A percentile compares a stretch with the other conserved stretches of the same genome.
Conservation (phyloP, 2,329 filamentous ascomycete genomes). For the Talaromyces sp. region DNA sequence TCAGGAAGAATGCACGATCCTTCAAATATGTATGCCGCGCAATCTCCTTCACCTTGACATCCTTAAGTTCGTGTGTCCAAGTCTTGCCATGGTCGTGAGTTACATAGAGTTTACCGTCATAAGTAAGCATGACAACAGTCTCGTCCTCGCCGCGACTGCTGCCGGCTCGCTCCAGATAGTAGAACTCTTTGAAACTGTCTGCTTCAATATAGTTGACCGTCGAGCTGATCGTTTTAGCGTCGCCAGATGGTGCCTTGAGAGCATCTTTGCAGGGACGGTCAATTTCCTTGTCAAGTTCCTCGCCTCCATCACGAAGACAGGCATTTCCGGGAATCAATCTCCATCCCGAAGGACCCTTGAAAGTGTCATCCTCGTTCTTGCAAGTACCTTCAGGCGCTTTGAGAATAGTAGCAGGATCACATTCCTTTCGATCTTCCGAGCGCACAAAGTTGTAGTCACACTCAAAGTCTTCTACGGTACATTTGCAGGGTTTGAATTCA, state of each 20-base stretch:
- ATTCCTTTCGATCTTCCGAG: constrained; percentile 63
- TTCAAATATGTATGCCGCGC: constrained; percentile 76
- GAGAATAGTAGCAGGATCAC: constrained; percentile 62
- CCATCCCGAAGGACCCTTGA: constrained; percentile 84
- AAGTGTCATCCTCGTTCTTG: constrained; percentile 67
- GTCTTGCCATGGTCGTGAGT: constrained; percentile 83
- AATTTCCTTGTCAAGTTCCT: constrained; percentile 67
- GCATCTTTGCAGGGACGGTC: constrained; percentile 73
- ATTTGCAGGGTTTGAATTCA: constrained; percentile 72
- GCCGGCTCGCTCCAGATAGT: constrained; percentile 76
- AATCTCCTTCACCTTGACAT: constrained; percentile 65
- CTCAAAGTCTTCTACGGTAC: constrained; percentile 82
- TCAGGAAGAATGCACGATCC: constrained; percentile 84
- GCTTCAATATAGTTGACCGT: constrained; percentile 63
- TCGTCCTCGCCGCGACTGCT: constrained; percentile 66
- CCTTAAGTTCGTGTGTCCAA: constrained; percentile 68
- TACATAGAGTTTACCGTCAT: constrained; percentile 63
- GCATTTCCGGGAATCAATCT: constrained; percentile 82
- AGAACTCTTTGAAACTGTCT: constrained; percentile 53
- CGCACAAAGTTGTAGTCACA: constrained; percentile 90
- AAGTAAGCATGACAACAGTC: constrained; percentile 62
- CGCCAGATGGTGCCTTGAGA: constrained; percentile 46
- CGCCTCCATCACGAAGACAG: constrained; percentile 60
- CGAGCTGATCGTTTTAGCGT: constrained; percentile 61
- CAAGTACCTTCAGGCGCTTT: constrained; percentile 69